These are phyloP conservation scores for Pilaira anomala DNA, from an alignment of 192 early-diverging fungal species.

Conservation along the genomic window DNA sequence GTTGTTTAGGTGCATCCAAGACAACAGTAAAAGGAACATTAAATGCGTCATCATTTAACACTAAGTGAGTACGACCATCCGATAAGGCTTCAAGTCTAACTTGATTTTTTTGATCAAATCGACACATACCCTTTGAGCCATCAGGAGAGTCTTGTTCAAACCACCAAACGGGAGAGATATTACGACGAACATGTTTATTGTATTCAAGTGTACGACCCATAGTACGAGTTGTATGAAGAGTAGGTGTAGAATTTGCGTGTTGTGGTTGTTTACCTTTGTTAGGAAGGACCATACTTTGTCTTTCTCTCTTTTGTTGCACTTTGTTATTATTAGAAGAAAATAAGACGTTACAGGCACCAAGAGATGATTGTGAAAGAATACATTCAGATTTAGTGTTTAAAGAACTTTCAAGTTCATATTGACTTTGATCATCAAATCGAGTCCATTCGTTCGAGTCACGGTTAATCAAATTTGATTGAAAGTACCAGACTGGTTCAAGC, in stretches of 20 bases:
- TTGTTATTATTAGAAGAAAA: not conserved
- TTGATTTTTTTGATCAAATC: constrained; percentile 33
- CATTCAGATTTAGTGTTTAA: not conserved
- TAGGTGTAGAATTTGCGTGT: not conserved
- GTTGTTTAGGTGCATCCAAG: constrained; percentile 5
- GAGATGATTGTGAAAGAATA: not conserved
- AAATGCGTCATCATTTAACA: constrained; percentile 20
- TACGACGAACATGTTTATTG: constrained; percentile 20
- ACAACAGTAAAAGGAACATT: constrained; percentile 12
- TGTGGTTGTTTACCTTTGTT: not conserved
- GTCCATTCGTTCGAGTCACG: constrained; percentile 7
- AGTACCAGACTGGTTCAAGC: constrained; percentile 20
- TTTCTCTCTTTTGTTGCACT: too few species aligned
- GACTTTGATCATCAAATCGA: constrained; percentile 14
- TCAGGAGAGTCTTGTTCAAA: constrained; percentile 23
- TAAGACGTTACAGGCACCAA: constrained; percentile 17
- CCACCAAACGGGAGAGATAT: constrained; percentile 29
- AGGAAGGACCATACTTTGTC: too few species aligned
- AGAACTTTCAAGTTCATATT: constrained; percentile 5
- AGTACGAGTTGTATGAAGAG: not conserved
- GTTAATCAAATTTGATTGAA: not conserved
- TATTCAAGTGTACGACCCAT: constrained; percentile 1
- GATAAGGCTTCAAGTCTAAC: constrained; percentile 31
- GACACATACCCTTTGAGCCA: constrained; percentile 29
- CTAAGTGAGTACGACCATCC: constrained; percentile 15